Evolutionary conservation across 805 yeast genomes (phyloP), one percentile per base, ranked within the genome.

Genomic region (Priceomyces castillae): DNA sequence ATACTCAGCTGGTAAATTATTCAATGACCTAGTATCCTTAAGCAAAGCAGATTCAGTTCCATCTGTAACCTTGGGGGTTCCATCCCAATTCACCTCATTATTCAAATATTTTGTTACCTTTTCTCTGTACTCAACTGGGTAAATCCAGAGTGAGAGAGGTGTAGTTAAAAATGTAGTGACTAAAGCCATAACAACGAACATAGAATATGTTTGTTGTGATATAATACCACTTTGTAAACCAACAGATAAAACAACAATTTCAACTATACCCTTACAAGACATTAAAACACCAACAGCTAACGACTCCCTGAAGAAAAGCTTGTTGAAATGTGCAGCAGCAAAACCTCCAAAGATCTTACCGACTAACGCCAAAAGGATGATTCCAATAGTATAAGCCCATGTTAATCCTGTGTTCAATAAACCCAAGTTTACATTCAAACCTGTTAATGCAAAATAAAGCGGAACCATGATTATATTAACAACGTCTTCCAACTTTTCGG

Each of bases 201-300:
- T 86, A 14, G 90, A 82, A 59, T 79, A 86, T 1, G 82, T 81
- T 47, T 77, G 80, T 44, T 74, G 72, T 3, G 80, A 69, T 40
- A 86, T 79, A 42, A 86, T 86, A 0, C 78, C 77, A 4, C 94
- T 85, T 47, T 77, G 80, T 43, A 85, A 70, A 39, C 95, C 95
- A 18, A 84, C 80, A 34, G 78, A 81, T 50, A 86, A 69, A 16
- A 86, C 94, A 34, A 86, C 90, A 58, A 86, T 82, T 62, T 86
- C 95, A 18, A 86, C 94, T 49, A 86, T 84, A 62, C 95, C 95
- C 62, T 86, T 86, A 73, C 95, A 86, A 5, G 92, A 84, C 94
- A 86, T 86, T 52, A 86, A 69, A 18, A 84, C 76, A 41, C 95
- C 95, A 30, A 85, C 92, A 2, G 90, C 73, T 28, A 81, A 59